Evolutionary conservation across 139 green algal genomes (phyloP).

Genomic region (Tetradesmus obliquus): DNA sequence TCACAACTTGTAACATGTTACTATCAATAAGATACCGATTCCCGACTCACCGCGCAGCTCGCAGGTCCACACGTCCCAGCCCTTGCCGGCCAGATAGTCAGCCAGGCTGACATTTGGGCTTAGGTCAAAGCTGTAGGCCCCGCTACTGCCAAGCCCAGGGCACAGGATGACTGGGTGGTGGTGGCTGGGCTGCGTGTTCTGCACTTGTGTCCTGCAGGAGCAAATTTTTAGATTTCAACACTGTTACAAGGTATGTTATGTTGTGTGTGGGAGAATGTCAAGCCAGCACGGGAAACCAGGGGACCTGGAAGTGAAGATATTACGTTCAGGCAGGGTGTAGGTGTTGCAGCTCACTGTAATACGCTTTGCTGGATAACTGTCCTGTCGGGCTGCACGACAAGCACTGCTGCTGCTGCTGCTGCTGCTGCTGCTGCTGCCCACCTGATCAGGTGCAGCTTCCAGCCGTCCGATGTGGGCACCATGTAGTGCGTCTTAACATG

Average conservation of each 20-base stretch:
- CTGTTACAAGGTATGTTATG: too few relatives aligned
- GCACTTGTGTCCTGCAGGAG: slow-evolving; percentile 8
- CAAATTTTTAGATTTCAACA: too few relatives aligned
- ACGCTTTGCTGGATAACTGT: too few relatives aligned
- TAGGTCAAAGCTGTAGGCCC: slow-evolving; percentile 65
- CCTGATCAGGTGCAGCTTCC: slow-evolving; percentile 60
- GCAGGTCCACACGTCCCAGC: slow-evolving; percentile 66
- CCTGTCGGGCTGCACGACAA: too few relatives aligned
- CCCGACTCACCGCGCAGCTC: slow-evolving; percentile 59
- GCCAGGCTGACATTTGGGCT: slow-evolving; percentile 49
- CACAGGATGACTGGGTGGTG: slow-evolving; percentile 49
- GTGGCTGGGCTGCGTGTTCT: background rate
- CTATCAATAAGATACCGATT: background rate
- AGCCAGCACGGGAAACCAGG: too few relatives aligned
- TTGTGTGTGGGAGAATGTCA: too few relatives aligned
- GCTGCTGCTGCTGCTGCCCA: background rate
- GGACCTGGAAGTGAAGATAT: too few relatives aligned
- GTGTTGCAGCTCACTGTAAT: too few relatives aligned
- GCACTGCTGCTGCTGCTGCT: background rate
- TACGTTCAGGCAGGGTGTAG: too few relatives aligned
- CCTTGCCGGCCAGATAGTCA: slow-evolving; percentile 57
- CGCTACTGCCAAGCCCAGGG: slow-evolving; percentile 59
- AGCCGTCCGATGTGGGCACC: slow-evolving; percentile 49
- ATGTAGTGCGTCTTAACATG: slow-evolving; percentile 54
- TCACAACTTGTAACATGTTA: too few relatives aligned